phyloP scores from a whole-genome alignment of 352 stramenopile genomes.

The Thraustochytrium sp. region DNA sequence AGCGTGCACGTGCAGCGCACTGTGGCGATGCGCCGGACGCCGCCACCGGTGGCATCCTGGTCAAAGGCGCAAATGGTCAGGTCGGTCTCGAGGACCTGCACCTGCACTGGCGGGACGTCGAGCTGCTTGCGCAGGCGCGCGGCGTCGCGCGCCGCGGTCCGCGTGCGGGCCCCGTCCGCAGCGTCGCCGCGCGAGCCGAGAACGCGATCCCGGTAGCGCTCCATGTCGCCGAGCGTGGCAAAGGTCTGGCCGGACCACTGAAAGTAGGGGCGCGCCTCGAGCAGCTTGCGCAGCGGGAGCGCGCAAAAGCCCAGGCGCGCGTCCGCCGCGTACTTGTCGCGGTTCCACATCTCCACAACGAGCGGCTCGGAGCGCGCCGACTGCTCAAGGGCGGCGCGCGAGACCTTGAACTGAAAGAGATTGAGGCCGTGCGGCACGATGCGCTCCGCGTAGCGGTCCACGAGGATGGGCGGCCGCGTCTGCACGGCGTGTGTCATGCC shows the following conservation, averaged over 20 bases:
- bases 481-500: constrained; percentile 3
- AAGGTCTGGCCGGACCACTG: constrained; percentile 24
- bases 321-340: constrained; percentile 10
- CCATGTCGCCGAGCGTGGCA: background rate
- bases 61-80: constrained; percentile 32
- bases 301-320: background rate
- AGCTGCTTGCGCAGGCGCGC: constrained; percentile 5
- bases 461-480: constrained; percentile 24
- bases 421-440: constrained; percentile 22
- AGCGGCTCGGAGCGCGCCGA: constrained; percentile 3
- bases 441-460: constrained; percentile 4
- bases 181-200: background rate
- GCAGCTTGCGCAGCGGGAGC: constrained; percentile 7
- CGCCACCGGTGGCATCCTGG: background rate
- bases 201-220: background rate
- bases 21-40: background rate
- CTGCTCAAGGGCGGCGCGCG: background rate
- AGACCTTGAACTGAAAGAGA: constrained; percentile 22
- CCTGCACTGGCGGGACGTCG: background rate
- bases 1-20: constrained; percentile 1
- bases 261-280: background rate
- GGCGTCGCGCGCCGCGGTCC: background rate
- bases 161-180: background rate
- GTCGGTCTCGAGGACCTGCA: constrained; percentile 28
- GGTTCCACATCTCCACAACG: constrained; percentile 32